Evolutionary conservation across 2,329 filamentous ascomycete species (phyloP), one percentile per base, ranked within the genome.

Genomic region (Venturia nashicola): DNA sequence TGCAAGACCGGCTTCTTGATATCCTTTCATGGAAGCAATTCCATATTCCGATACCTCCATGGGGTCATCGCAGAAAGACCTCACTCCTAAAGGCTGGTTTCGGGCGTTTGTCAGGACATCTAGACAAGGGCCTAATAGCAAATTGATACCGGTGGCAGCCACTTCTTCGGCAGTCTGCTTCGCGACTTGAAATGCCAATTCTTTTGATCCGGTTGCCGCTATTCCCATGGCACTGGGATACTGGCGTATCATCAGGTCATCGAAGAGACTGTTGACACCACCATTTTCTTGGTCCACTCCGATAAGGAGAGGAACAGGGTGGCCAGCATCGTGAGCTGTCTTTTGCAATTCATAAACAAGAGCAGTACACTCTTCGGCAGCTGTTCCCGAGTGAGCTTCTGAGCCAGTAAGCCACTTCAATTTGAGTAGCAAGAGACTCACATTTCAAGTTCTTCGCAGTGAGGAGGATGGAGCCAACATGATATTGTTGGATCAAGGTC

Each of bases 221-320:
- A 97, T 83, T 14, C 92, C 93, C 93, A 99, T 97, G 67, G 93
- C 90, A 71, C 92, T 96, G 9, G 94, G 94, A 69, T 96, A 99
- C 73, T 97, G 94, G 68, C 91, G 91, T 69, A 97, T 93, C 73
- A 92, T 94, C 71, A 94, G 90, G 69, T 96, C 91, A 73, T 97
- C 93, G 71, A 95, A 97, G 2, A 97, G 82, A 76, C 91, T 96
- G 78, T 97, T 97, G 74, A 97, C 93, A 3, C 93, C 92, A 67
- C 94, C 94, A 84, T 99, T 97, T 75, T 99, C 94, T 73, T 99
- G 94, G 72, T 97, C 94, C 44, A 97, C 79, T 46, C 89, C 92
- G 69, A 99, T 97, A 63, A 95, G 80, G 20, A 99, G 78, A 2
- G 94, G 94, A 2, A 93, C 87, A 3, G 89, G 88, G 74, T 97